Base-by-base conservation (phyloP, 495 filamentous ascomycete genomes). In the Delitschia confertaspora region DNA sequence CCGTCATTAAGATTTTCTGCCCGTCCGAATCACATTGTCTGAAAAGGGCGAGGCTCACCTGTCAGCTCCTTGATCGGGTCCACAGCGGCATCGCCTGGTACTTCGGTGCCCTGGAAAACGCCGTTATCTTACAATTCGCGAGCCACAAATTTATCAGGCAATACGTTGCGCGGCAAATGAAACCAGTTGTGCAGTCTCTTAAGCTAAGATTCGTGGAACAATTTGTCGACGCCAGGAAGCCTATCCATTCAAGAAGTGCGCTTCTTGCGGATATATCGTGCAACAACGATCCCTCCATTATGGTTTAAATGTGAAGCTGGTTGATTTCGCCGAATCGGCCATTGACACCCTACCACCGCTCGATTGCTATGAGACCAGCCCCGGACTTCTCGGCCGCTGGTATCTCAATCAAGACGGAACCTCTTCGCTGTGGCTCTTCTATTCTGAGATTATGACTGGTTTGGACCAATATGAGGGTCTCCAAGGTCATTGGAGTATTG, bases 311-410 rank as follows among this genome's bases (percentile, higher is more conserved):
- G 35, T 41, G 18, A 59, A 49, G 49, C 30, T 61, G 20, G 60
- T 44, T 23, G 59, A 61, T 42, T 63, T 63, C 51, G 59, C 42
- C 25, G 60, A 59, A 7, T 61, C 59, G 19, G 54, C 60, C n/a
- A 51, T 62, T 37, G 32, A 60, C 35, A 45, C 37, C 19, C 24
- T 30, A 41, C 42, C 14, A 21, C 39, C 42, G 22, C 51, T 53
- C 18, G 38, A 41, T 20, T 55, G 35, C 39, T 58, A 52, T 45
- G 45, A 51, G 24, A 55, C 58, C 13, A 45, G 33, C 27, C 42
- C 26, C 20, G 18, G 38, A 27, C 42, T 24, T 19, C 42, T 33
- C 29, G 29, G 11, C 20, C n/a, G 22, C 13, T 38, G 33, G 27
- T 18, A 30, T 38, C 33, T 38, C 21, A 23, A 38, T 5, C 21